Evolutionary conservation across 495 filamentous ascomycete genomes (phyloP), one percentile per base, ranked within the genome.

Genomic region (Xylaria palmicola): DNA sequence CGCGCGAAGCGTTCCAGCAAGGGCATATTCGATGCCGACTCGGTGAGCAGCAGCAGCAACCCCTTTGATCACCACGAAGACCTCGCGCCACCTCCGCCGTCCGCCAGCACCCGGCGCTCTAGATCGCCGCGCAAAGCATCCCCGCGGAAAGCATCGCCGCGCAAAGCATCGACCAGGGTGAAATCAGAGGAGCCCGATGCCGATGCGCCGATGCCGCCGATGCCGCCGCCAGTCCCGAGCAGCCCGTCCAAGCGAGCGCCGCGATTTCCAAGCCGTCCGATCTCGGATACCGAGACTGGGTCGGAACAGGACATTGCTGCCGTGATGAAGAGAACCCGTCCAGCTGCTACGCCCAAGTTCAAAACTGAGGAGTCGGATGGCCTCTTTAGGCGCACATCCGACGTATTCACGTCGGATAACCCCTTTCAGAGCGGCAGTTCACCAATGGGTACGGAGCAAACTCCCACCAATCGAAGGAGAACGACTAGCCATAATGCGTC

Each of bases 361-460:
- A 81, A 83, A 58, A 66, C 67, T 3, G 81, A 83, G 56, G 76
- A 79, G 40, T 68, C 76, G 13, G 70, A 74, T 32, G 66, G 72
- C 43, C 71, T 79, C 54, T 79, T 79, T 56, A 75, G 72, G 65
- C 73, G 68, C 6, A 76, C 75, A 15, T 75, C 74, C 5, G 74
- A 76, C 66, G 82, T 89, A 60, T 96, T 98, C 74, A 88, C 87
- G 32, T 79, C 84, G 66, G 92, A 98, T 48, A 98, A 98, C 67
- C 93, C 94, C 0, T 98, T 98, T 67, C 94, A 98, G 71, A 94
- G 90, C 68, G 92, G 91, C 13, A 76, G 77, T 57, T 81, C 80
- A 36, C 73, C 77, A 0, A 40, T 67, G 1, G 39, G 66, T 6
- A 12, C 59, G 2, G 57, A 75, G 10, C 77, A 74, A 63, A 78